phyloP scores from a whole-genome alignment of 768 basidiomycete species.

The Russula emetica region DNA sequence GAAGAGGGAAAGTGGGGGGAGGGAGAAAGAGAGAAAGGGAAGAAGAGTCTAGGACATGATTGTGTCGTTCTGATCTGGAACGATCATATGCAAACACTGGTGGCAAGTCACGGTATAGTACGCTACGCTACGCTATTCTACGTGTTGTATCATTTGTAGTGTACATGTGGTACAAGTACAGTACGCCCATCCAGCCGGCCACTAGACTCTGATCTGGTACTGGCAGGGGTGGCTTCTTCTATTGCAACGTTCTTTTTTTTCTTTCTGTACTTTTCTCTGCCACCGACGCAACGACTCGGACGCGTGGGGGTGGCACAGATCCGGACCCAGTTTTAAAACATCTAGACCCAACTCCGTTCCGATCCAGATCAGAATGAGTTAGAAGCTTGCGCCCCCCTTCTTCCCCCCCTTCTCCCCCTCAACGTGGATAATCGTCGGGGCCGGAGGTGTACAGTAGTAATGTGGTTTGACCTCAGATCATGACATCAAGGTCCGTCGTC shows the following conservation, averaged over 20 bases:
- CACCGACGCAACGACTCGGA: no score
- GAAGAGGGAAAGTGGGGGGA: not conserved
- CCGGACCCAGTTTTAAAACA: not conserved
- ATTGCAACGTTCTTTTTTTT: not conserved
- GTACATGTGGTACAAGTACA: no score
- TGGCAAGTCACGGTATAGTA: no score
- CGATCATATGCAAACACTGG: not conserved
- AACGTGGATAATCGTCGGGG: not conserved
- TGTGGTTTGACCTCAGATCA: no score
- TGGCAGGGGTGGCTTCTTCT: no score
- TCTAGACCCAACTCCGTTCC: not conserved
- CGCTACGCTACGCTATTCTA: no score
- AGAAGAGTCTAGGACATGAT: not conserved
- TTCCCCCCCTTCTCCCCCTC: no score
- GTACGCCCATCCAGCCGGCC: not conserved
- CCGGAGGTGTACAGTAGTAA: no score
- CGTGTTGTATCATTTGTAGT: no score
- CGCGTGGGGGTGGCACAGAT: not conserved
- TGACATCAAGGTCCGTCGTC: no score
- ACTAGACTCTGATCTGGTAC: not conserved
- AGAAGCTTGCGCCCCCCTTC: not conserved
- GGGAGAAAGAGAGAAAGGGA: not conserved
- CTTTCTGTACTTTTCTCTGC: not conserved
- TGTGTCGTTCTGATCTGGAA: not conserved
- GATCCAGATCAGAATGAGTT: not conserved